phyloP scores from a whole-genome alignment of 805 yeast genomes.

The Lipomyces chichibuensis region DNA sequence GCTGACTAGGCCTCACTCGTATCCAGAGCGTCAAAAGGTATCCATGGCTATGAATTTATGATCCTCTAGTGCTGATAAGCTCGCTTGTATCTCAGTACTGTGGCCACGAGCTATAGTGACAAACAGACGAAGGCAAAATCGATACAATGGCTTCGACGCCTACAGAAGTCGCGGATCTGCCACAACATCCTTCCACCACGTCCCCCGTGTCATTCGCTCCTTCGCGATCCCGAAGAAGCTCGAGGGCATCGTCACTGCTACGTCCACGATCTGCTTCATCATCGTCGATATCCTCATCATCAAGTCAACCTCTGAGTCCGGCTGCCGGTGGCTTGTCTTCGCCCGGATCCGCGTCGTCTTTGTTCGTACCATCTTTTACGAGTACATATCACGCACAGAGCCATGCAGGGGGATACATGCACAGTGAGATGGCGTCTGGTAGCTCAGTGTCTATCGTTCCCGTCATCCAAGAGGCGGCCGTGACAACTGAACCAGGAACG shows the following conservation, averaged over 20 bases:
- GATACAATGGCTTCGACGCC: constrained; percentile 12
- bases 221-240: constrained; percentile 7
- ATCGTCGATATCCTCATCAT: constrained; percentile 20
- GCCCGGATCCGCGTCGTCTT: not conserved
- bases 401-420: not conserved
- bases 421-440: constrained; percentile 2
- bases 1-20: not conserved
- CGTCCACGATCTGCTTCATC: constrained; percentile 16
- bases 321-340: constrained; percentile 8
- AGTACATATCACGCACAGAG: constrained; percentile 12
- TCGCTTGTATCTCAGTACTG: not conserved
- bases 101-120: not conserved
- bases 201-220: not conserved
- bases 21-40: not conserved
- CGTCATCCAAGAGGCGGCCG: constrained; percentile 2
- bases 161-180: not conserved
- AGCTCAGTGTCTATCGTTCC: not conserved
- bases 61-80: not conserved
- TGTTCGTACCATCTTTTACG: constrained; percentile 24
- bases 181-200: not conserved
- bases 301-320: constrained; percentile 11
- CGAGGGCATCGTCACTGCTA: constrained; percentile 15
- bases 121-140: not conserved
- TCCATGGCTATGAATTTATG: not conserved
- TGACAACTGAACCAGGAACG: constrained; percentile 2